Conservation (phyloP, 805 yeast species). For the Ogataea ramenticola region DNA sequence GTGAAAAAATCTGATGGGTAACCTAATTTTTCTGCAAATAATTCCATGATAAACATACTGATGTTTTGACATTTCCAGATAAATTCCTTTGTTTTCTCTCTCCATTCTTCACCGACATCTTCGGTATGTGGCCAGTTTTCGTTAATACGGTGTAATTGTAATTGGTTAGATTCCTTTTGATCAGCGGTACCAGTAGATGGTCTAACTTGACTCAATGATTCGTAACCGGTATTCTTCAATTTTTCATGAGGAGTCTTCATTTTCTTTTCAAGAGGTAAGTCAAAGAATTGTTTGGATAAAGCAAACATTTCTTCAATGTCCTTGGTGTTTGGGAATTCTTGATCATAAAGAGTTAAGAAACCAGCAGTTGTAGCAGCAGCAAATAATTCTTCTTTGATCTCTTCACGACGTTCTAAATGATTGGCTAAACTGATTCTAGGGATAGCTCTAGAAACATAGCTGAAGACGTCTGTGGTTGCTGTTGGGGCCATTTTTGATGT, state of each 20-base stretch:
- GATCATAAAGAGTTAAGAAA: conserved; percentile 25
- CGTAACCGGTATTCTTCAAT: conserved; percentile 28
- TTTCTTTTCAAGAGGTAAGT: conserved; percentile 16
- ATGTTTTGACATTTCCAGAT: conserved; percentile 18
- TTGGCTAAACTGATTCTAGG: conserved; percentile 24
- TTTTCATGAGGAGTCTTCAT: conserved; percentile 25
- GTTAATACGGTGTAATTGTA: conserved; percentile 23
- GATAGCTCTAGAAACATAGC: conserved; percentile 12
- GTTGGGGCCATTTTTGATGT: conserved; percentile 1
- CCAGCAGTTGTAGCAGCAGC: conserved; percentile 25
- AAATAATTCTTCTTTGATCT: conserved; percentile 22
- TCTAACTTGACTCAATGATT: conserved; percentile 24
- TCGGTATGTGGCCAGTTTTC: conserved; percentile 25
- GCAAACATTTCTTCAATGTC: conserved; percentile 24
- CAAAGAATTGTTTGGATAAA: conserved; percentile 18
- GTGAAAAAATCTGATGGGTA: conserved; percentile 21
- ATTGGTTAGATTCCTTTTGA: conserved; percentile 26
- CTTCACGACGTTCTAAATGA: conserved; percentile 20
- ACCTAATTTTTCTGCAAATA: conserved; percentile 26
- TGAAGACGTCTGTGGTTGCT: neutral
- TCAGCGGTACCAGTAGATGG: conserved; percentile 30
- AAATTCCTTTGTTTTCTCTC: conserved; percentile 13
- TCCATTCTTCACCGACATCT: conserved; percentile 25
- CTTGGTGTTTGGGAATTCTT: conserved; percentile 22
- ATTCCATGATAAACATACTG: conserved; percentile 19